Conservation (phyloP, 2,329 filamentous ascomycete species). For the Bipolaris victoriae region DNA sequence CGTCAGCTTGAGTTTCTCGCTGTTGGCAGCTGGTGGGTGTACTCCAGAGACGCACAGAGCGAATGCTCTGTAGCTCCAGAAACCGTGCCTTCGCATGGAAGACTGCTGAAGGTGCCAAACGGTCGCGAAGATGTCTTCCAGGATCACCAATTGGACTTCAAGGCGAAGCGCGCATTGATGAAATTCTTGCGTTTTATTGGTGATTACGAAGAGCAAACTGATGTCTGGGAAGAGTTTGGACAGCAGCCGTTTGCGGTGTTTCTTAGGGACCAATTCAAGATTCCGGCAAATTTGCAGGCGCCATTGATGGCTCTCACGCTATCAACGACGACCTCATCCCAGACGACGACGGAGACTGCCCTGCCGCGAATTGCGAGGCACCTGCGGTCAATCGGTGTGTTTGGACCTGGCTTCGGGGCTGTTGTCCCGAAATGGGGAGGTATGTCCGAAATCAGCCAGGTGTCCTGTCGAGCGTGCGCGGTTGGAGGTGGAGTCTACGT, state of each 20-base stretch:
- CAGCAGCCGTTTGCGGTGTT: conserved; percentile 64
- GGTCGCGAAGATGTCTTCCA: conserved; percentile 91
- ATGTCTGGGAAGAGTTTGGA: conserved; percentile 65
- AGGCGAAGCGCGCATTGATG: conserved; percentile 86
- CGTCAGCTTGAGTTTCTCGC: conserved; percentile 91
- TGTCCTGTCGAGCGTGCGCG: conserved; percentile 85
- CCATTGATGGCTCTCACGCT: conserved; percentile 74
- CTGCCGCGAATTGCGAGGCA: conserved; percentile 78
- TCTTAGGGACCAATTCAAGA: conserved; percentile 59
- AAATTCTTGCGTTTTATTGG: conserved; percentile 90
- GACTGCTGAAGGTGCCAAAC: conserved; percentile 76
- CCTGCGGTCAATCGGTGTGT: conserved; percentile 82
- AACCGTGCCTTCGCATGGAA: conserved; percentile 14
- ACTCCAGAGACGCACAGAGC: conserved; percentile 48
- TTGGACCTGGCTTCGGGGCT: conserved; percentile 87
- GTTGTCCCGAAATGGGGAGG: conserved; percentile 94
- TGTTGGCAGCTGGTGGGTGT: conserved; percentile 90
- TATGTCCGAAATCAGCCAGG: conserved; percentile 85
- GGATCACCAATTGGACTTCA: conserved; percentile 74
- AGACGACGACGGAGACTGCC: conserved; percentile 70
- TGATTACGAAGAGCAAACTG: conserved; percentile 68
- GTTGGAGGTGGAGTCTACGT: conserved; percentile 93
- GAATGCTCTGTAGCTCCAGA: conserved; percentile 7
- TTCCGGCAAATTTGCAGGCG: conserved; percentile 69
- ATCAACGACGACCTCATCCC: conserved; percentile 63